Conservation (phyloP, 257 asterid species). For the Cinchona pubescens region DNA sequence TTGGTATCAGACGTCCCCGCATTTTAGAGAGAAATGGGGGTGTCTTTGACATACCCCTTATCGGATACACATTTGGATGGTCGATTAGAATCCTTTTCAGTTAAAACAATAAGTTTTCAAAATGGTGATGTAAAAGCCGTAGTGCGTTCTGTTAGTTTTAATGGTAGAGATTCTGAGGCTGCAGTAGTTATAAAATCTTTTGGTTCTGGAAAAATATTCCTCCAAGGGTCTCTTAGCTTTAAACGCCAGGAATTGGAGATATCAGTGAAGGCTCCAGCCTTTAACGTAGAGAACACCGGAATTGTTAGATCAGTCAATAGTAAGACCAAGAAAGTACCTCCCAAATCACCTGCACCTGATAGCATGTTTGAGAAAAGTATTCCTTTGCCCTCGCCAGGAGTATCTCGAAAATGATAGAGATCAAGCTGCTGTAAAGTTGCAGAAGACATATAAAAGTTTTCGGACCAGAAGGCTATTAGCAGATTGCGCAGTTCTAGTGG, state of each 20-base stretch:
- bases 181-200: constrained; percentile 28
- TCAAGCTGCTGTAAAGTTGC: constrained; percentile 67
- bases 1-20: constrained; percentile 17
- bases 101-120: constrained; percentile 39
- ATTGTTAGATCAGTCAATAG: constrained; percentile 19
- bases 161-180: constrained; percentile 33
- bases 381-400: constrained; percentile 13
- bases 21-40: constrained; percentile 58
- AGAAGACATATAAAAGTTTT: constrained; percentile 80
- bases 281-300: constrained; percentile 12
- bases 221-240: constrained; percentile 51
- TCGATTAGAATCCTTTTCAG: constrained; percentile 34
- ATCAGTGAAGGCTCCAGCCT: constrained; percentile 32
- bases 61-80: constrained; percentile 46
- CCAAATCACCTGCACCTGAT: constrained; percentile 14
- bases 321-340: constrained; percentile 9
- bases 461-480: constrained; percentile 78
- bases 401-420: constrained; percentile 33
- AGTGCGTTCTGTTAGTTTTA: constrained; percentile 34
- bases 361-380: constrained; percentile 14
- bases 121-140: constrained; percentile 27
- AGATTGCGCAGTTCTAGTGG: constrained; percentile 82
- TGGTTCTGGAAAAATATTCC: constrained; percentile 48
- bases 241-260: constrained; percentile 47
- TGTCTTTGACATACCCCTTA: constrained; percentile 46